Evolutionary conservation across 2,329 filamentous ascomycete genomes (phyloP).

Genomic region (Cladosporium sp.): DNA sequence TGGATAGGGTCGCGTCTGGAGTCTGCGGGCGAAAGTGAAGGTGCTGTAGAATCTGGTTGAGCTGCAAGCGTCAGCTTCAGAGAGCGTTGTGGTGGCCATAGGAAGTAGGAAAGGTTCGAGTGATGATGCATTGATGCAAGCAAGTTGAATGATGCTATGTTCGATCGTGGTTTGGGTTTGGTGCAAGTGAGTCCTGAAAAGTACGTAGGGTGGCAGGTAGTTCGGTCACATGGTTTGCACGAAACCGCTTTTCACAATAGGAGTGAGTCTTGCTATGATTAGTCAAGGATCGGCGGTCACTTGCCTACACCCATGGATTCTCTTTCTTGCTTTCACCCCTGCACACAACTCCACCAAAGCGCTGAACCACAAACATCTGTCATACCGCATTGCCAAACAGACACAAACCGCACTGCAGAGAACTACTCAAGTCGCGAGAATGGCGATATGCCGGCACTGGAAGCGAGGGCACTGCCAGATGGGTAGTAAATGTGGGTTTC

Average conservation of each 20-base stretch:
- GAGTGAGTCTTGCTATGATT: not conserved
- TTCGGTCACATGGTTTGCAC: not conserved
- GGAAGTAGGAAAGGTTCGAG: not conserved
- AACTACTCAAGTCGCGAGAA: not conserved
- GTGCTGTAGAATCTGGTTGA: not conserved
- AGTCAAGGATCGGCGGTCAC: not conserved
- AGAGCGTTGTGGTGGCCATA: not conserved
- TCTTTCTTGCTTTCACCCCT: not conserved
- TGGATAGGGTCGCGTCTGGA: not conserved
- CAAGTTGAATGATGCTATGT: not conserved
- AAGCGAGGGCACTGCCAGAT: conserved; percentile 6
- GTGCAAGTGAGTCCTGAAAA: not conserved
- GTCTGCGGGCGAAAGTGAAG: not conserved
- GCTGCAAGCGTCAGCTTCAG: not conserved
- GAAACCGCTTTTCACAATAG: not conserved
- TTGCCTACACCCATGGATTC: not conserved
- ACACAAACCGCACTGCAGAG: not conserved
- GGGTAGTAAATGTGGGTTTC: conserved; percentile 6
- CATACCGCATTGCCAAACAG: not conserved
- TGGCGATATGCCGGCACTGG: conserved; percentile 17
- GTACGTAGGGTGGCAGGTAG: not conserved
- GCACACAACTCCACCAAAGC: not conserved
- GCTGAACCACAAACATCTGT: not conserved
- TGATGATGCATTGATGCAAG: not conserved
- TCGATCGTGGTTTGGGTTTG: not conserved